Percentiles rank a stretch among this genome's conserved stretches.
Conservation (phyloP, 371 early-diverging fungal species). For the Rhizopus arrhizus region DNA sequence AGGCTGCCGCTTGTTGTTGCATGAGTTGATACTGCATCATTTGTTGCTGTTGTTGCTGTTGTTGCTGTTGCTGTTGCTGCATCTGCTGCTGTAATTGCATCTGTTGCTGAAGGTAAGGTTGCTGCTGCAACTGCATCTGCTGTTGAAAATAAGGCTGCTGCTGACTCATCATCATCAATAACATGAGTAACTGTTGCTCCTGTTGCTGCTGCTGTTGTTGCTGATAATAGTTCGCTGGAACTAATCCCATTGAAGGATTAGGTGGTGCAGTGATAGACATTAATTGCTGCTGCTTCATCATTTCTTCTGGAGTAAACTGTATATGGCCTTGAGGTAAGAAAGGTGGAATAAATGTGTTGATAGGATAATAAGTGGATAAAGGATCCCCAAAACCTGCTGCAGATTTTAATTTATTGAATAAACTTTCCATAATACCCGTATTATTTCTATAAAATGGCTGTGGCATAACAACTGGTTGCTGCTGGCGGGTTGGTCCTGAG, state of each 20-base stretch:
- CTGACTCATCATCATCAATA: slow-evolving; percentile 1
- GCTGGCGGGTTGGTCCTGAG: neutral
- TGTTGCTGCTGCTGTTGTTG: slow-evolving; percentile 7
- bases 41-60: slow-evolving; percentile 4
- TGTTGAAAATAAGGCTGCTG: neutral
- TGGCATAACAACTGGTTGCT: neutral
- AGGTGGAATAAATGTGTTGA: neutral
- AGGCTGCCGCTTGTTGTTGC: neutral
- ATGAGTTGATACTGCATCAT: neutral
- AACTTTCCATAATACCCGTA: neutral
- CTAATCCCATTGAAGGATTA: neutral
- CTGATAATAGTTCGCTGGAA: neutral
- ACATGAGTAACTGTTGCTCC: neutral
- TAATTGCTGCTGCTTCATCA: neutral
- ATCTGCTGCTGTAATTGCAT: neutral
- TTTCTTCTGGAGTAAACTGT: neutral
- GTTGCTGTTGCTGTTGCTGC: neutral
- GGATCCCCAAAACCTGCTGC: slow-evolving; percentile 7
- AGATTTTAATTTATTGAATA: slow-evolving; percentile 1
- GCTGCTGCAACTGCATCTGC: neutral
- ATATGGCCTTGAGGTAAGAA: neutral
- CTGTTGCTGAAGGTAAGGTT: neutral
- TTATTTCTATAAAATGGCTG: slow-evolving; percentile 1
- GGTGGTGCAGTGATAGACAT: neutral
- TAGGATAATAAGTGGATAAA: slow-evolving; percentile 5